These are phyloP conservation scores for Chlorella sp. DNA, from an alignment of 139 green algal species.

Conservation along the genomic window DNA sequence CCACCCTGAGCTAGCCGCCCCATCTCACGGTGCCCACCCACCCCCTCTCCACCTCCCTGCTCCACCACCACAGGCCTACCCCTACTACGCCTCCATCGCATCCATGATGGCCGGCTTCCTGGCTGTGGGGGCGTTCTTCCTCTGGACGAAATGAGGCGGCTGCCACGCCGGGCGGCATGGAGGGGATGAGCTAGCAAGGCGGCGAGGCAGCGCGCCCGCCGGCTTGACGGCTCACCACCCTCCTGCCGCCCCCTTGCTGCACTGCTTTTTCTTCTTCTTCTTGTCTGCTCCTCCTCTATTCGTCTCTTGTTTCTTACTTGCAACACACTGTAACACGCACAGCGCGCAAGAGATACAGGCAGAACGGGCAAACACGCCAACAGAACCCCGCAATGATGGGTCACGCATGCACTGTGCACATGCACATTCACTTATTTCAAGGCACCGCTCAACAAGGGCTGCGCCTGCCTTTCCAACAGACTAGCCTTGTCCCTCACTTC, in stretches of 20 bases:
- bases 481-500: too few species aligned
- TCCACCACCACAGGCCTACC: conserved; percentile 76
- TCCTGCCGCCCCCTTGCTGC: too few species aligned
- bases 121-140: conserved; percentile 67
- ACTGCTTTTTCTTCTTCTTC: too few species aligned
- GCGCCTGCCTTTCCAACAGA: too few species aligned
- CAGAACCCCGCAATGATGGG: too few species aligned
- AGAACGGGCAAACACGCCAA: too few species aligned
- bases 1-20: neutral
- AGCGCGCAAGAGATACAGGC: neutral
- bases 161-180: neutral
- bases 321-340: neutral
- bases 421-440: too few species aligned
- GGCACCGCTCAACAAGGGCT: too few species aligned
- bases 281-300: neutral
- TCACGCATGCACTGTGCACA: too few species aligned
- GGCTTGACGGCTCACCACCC: too few species aligned
- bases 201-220: too few species aligned
- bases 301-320: neutral
- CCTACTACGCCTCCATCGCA: conserved; percentile 84
- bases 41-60: neutral
- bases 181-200: too few species aligned
- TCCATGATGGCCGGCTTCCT: conserved; percentile 85
- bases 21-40: neutral
- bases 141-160: conserved; percentile 64